Base-by-base conservation (phyloP, 805 yeast genomes). In the Kodamaea neixiangensis region DNA sequence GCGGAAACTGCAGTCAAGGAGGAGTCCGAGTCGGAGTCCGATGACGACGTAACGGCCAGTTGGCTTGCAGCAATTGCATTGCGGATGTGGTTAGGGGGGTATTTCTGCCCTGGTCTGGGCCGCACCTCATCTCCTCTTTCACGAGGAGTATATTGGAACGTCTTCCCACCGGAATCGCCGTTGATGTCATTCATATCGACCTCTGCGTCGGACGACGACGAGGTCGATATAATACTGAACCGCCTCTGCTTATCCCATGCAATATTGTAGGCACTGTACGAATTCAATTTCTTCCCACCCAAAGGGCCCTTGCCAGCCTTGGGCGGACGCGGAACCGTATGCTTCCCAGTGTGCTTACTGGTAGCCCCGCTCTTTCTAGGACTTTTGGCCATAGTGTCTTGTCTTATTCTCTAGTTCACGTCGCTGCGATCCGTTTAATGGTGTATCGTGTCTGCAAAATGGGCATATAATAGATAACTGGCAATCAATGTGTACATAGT, bases 1-100 rank as follows among this genome's bases (percentile, higher is more conserved):
- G 65, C 73, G 5, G 67, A 63, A 6, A 73, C 73, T 1, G 75
- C 77, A 0, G 77, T 74, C 29, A 74, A 58, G 0, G 77, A 72
- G 13, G 73, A 67, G 45, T 73, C 78, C 1, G 74, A 67, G 42
- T 70, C 73, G 21, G 60, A 55, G 25, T 46, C 58, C 15, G 48
- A 45, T 14, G 45, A 42, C 1, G 31, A 22, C n/a, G 45, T 14
- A 19, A 22, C 17, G 35, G 41, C 52, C 44, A 47, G 49, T 37
- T 39, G 45, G 39, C 15, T 15, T 29, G 49, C 33, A 25, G 31
- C 31, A 22, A 29, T 38, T 11, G 39, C 37, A 11, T n/a, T 38
- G 22, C 38, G 37, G 37, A n/a, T n/a, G 14, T 38, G 44, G 33
- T 31, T 37, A 11, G 41, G 41, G 2, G 41, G 41, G 29, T 44